Evolutionary conservation across 345 rosid genomes (phyloP), one percentile per base, ranked within the genome.

Genomic region (Raphanus raphanistrum): DNA sequence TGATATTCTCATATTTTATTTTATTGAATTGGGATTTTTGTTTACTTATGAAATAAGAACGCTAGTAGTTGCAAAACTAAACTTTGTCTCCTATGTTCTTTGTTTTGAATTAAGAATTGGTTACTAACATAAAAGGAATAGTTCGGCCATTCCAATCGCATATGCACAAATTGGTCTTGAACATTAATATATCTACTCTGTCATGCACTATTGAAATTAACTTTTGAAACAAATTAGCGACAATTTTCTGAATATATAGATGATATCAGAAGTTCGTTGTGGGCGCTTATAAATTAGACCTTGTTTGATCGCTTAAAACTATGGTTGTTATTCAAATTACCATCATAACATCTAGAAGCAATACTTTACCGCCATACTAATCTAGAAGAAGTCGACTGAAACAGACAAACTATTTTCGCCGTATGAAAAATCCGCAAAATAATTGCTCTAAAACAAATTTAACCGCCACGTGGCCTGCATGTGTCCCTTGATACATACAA

Each of bases 381-480:
- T 64, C 50, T 64, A 35, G 68, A 64, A 66, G 48, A 32, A 55
- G 8, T 48, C 54, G 12, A 66, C 15, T 72, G 59, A 57, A 54
- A 38, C 45, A 35, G 27, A 59, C 62, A 2, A 13, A 3, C 38
- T 38, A 25, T 33, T 32, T 68, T 45, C 50, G 13, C 33, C 45
- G 50, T 50, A 68, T 61, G 74, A 70, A 69, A 77, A 63, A 28
- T 55, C 50, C 27, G 8, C 59, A 0, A 54, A 27, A 2, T 69
- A 62, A 52, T 11, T 6, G 54, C 25, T 52, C 6, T 15, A 7
- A 12, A 2, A 1, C 11, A 26, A 66, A 66, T 0, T 1, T 10
- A 41, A 38, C 6, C 2, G 2, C 32, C 70, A 78, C 64, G 77
- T 79, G 77, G 63, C 77, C 50, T 27, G 69, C 64, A 60, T 61